Evolutionary conservation across 768 basidiomycete species (phyloP).

Genomic region (Tricholoma matsutake): DNA sequence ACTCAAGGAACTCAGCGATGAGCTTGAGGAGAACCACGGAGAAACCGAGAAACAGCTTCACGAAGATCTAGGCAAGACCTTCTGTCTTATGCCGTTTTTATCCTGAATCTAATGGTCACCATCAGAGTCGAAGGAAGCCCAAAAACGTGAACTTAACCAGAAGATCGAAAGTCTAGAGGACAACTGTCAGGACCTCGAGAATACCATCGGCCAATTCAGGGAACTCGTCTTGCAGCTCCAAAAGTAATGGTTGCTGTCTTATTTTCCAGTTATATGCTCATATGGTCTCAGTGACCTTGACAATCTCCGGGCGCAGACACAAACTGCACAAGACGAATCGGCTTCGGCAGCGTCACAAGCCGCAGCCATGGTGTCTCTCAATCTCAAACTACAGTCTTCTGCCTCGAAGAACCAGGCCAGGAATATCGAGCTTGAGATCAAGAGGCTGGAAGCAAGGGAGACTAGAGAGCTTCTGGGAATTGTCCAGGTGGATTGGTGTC

Average conservation of each 20-base stretch:
- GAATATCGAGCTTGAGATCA: slow-evolving; percentile 86
- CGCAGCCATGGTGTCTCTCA: slow-evolving; percentile 91
- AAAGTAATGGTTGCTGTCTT: slow-evolving; percentile 43
- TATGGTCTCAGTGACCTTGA: slow-evolving; percentile 73
- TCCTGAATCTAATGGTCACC: background rate
- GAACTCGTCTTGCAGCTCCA: slow-evolving; percentile 87
- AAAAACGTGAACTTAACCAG: slow-evolving; percentile 62
- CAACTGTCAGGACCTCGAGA: slow-evolving; percentile 78
- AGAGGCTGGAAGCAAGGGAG: slow-evolving; percentile 81
- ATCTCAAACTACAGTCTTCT: slow-evolving; percentile 89
- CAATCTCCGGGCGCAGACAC: slow-evolving; percentile 75
- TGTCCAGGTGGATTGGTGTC: slow-evolving; percentile 56
- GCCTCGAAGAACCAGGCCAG: slow-evolving; percentile 89
- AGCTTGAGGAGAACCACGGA: slow-evolving; percentile 93
- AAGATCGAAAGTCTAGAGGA: slow-evolving; percentile 75
- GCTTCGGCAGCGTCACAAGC: slow-evolving; percentile 83
- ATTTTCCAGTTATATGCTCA: background rate
- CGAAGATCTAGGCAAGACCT: slow-evolving; percentile 75
- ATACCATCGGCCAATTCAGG: slow-evolving; percentile 88
- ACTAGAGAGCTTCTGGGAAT: slow-evolving; percentile 77
- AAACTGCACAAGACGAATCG: slow-evolving; percentile 80
- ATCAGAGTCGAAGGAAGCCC: slow-evolving; percentile 65
- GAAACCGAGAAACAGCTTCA: slow-evolving; percentile 91
- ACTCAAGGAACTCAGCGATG: slow-evolving; percentile 93
- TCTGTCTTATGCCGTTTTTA: background rate